Percentiles rank a stretch among this genome's conserved stretches.
These are phyloP conservation scores for Lentinula aciculospora DNA, from an alignment of 768 basidiomycete species.

Conservation along the genomic window DNA sequence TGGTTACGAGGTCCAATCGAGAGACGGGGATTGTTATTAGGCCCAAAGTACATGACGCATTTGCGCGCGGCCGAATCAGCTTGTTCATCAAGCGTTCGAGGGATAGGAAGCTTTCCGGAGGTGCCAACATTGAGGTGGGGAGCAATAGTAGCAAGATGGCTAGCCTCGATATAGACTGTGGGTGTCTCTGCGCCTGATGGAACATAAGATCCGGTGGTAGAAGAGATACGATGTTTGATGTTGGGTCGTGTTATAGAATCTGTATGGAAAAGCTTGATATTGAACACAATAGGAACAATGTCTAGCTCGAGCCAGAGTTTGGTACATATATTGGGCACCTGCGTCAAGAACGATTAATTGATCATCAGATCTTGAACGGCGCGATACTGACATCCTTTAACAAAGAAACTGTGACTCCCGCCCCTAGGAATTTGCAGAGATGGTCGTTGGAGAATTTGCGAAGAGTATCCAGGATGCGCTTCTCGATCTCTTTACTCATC, in stretches of 20 bases:
- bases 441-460: conserved; percentile 72
- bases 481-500: conserved; percentile 57
- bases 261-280: conserved; percentile 79
- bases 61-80: conserved; percentile 85
- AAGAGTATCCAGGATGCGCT: conserved; percentile 56
- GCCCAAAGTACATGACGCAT: conserved; percentile 77
- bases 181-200: conserved; percentile 76
- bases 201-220: conserved; percentile 72
- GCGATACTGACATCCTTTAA: conserved; percentile 52
- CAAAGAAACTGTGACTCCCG: conserved; percentile 68
- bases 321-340: conserved; percentile 81
- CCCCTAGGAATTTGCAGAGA: conserved; percentile 82
- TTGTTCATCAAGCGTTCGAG: conserved; percentile 77
- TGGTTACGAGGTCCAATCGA: conserved; percentile 80
- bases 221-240: conserved; percentile 77
- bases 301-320: conserved; percentile 80
- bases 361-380: conserved; percentile 3
- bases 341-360: conserved; percentile 16
- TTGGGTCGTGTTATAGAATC: conserved; percentile 76
- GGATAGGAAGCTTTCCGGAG: conserved; percentile 59
- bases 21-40: conserved; percentile 78
- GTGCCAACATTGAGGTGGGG: conserved; percentile 40
- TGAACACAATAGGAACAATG: conserved; percentile 81
- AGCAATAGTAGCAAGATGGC: conserved; percentile 36
- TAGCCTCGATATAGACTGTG: conserved; percentile 57